These are phyloP conservation scores for Macaranga tanarius DNA, from an alignment of 441 rosid genomes.

Conservation along the genomic window DNA sequence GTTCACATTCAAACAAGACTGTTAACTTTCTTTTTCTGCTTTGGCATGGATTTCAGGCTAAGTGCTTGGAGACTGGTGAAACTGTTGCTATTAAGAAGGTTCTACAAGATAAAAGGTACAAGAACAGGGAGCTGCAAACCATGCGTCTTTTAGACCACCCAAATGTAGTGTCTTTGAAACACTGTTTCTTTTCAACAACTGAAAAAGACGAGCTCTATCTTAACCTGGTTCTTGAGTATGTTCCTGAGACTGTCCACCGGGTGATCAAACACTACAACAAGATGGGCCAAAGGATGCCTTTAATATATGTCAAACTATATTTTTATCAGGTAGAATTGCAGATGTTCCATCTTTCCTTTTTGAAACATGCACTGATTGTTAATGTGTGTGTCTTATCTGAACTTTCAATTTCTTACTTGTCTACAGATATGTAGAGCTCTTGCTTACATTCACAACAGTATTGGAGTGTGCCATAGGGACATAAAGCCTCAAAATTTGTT, in stretches of 20 bases:
- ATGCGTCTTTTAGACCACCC: conserved; percentile 79
- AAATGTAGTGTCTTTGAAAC: conserved; percentile 67
- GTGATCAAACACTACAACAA: conserved; percentile 68
- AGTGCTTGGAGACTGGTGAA: conserved; percentile 70
- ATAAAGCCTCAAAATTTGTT: conserved; percentile 53
- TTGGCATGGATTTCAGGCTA: conserved; percentile 44
- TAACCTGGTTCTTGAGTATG: conserved; percentile 77
- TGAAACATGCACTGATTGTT: neutral
- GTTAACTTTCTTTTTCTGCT: conserved; percentile 3
- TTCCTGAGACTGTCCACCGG: conserved; percentile 67
- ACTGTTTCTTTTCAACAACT: conserved; percentile 80
- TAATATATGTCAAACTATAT: conserved; percentile 67
- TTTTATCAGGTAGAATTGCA: conserved; percentile 51
- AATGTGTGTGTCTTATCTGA: neutral
- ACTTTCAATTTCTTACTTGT: neutral
- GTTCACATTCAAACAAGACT: neutral
- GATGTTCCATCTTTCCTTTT: neutral
- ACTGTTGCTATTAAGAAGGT: conserved; percentile 73
- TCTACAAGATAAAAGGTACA: conserved; percentile 77
- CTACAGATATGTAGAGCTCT: conserved; percentile 49
- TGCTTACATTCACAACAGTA: conserved; percentile 45
- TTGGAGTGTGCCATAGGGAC: conserved; percentile 54
- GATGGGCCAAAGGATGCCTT: conserved; percentile 68
- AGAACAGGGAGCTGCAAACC: conserved; percentile 73
- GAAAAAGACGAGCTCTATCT: conserved; percentile 72